A percentile compares a stretch with the other conserved stretches of the same genome.
phyloP scores from a whole-genome alignment of 129 eudicot species.

The sunflower (Helianthus annuus) region HanXRQr2.0-SUNRISE NC_035441.2:136859815-136860314 shows the following conservation, averaged over 20 bases:
- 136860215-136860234: neutral
- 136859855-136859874: no score
- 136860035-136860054: neutral
- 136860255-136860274: constrained; percentile 61
- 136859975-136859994: neutral
- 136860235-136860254: neutral
- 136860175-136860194: neutral
- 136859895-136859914: neutral
- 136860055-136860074: neutral
- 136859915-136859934: neutral
- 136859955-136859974: neutral
- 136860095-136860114: neutral
- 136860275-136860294: constrained; percentile 65
- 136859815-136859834: no score
- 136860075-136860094: neutral
- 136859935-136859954: neutral
- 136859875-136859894: no score
- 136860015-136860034: no score
- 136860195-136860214: neutral
- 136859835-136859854: no score
- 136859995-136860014: neutral
- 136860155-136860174: neutral
- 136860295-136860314: constrained; percentile 39
- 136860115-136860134: neutral
- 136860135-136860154: neutral